A percentile compares a stretch with the other conserved stretches of the same genome.
Evolutionary conservation across 371 early-diverging fungal species (phyloP).

Genomic region (Syncephalastrum sp.): DNA sequence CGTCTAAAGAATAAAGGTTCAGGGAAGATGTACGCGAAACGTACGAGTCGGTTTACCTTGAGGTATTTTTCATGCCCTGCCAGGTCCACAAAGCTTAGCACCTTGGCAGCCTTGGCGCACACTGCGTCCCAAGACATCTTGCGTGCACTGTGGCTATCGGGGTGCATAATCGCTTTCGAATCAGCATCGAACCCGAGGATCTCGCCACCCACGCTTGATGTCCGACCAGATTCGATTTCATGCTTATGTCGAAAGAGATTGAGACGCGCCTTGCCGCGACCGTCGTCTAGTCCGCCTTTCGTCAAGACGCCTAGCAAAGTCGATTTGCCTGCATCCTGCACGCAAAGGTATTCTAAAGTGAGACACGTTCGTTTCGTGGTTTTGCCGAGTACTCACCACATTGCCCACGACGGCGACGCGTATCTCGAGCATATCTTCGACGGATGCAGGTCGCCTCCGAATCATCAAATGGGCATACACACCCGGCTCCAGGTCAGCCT

Average conservation of each 20-base stretch:
- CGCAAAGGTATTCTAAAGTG: neutral
- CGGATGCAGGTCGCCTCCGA: constrained; percentile 63
- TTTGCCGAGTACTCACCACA: constrained; percentile 54
- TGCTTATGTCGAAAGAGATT: constrained; percentile 92
- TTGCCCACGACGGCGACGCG: constrained; percentile 92
- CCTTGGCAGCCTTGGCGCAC: constrained; percentile 72
- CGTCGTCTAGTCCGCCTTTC: constrained; percentile 88
- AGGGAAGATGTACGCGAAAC: neutral
- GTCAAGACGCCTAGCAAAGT: constrained; percentile 91
- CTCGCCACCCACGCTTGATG: constrained; percentile 89
- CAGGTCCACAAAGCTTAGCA: constrained; percentile 85
- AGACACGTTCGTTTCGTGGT: neutral
- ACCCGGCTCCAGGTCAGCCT: constrained; percentile 8
- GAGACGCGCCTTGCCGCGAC: constrained; percentile 88
- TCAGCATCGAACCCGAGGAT: constrained; percentile 83
- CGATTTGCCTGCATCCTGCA: constrained; percentile 67
- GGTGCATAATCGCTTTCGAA: constrained; percentile 46
- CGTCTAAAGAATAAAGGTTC: constrained; percentile 40
- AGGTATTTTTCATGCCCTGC: constrained; percentile 94
- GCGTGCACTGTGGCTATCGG: constrained; percentile 24
- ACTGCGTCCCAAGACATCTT: constrained; percentile 84
- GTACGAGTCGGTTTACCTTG: constrained; percentile 43
- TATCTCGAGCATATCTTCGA: constrained; percentile 80
- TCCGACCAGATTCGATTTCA: constrained; percentile 90
- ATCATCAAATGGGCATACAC: constrained; percentile 63